Base-by-base conservation (phyloP, 768 basidiomycete species). In the Rhodotorula graminis region DNA sequence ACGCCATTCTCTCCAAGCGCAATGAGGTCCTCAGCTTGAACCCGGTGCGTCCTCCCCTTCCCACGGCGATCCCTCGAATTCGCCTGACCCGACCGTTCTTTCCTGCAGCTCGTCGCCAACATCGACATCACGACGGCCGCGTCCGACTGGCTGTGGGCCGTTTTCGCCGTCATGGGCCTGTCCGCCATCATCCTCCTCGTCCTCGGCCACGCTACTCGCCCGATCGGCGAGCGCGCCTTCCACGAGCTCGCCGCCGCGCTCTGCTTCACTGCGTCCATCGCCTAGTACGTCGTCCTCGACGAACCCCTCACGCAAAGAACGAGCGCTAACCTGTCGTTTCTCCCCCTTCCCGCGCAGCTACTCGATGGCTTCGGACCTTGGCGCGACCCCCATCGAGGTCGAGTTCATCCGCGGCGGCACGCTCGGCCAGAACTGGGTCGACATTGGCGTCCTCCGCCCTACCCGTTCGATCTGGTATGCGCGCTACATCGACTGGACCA, bases 351-450 rank as follows among this genome's bases (percentile, higher is more conserved):
- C 27, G 19, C n/a, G 6, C 46, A 69, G 64, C 80, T 86, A 85
- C 78, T 80, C 83, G 21, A 86, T 87, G 86, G 86, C 86, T 0
- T 86, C 85, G 29, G 82, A 86, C 77, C 81, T 87, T 52, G 86
- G 87, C 21, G 80, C 80, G 56, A 84, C 85, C 0, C 81, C 85
- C 50, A 77, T 87, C 72, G 67, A 55, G 27, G 82, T 84, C 53
- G 85, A 85, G 74, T 86, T 84, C 77, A 75, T 80, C 42, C 80
- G 80, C n/a, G 64, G 80, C 10, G 65, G 71, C n/a, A 42, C 71
- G 6, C 56, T 64, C 37, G 70, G 65, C 25, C 33, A 57, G 59
- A 80, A 79, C 71, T 77, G 69, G 16, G 56, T 74, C 42, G 57
- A 11, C 67, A 74, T 7, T 82, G 63, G 67, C 59, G 67, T 65